These are phyloP conservation scores for Kurtzmaniella fragi DNA, from an alignment of 805 yeast genomes.

Conservation along the genomic window DNA sequence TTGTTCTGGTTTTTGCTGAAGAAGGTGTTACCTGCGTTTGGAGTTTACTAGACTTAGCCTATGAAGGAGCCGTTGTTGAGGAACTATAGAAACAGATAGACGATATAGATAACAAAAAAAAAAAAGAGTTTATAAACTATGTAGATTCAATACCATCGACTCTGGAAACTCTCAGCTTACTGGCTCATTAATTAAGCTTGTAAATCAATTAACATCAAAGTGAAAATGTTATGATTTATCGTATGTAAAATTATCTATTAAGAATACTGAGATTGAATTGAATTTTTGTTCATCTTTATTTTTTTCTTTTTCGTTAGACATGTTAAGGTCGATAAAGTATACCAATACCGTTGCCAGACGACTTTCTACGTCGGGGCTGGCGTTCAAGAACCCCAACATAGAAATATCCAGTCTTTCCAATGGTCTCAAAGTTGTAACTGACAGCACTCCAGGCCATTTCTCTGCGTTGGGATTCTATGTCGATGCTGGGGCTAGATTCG, in stretches of 20 bases:
- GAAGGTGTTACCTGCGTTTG: constrained; percentile 71
- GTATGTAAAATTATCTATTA: too few species aligned
- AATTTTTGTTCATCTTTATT: too few species aligned
- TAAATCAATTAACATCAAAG: too few species aligned
- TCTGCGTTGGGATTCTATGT: constrained; percentile 86
- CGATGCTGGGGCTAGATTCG: constrained; percentile 88
- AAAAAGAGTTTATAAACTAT: too few species aligned
- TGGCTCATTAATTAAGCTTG: too few species aligned
- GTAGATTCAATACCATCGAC: too few species aligned
- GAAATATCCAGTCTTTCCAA: constrained; percentile 49
- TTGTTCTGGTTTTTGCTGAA: constrained; percentile 61
- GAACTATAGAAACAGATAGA: not conserved
- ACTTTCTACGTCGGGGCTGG: not conserved
- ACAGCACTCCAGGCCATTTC: constrained; percentile 84
- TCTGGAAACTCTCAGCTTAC: too few species aligned
- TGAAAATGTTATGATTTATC: too few species aligned
- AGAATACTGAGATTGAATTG: too few species aligned
- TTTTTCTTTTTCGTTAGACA: too few species aligned
- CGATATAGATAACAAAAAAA: not conserved
- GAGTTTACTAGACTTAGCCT: constrained; percentile 81
- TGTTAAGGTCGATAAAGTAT: too few species aligned
- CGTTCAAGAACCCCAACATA: constrained; percentile 12
- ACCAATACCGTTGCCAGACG: too few species aligned
- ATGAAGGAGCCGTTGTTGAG: constrained; percentile 73
- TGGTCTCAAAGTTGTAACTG: constrained; percentile 81